Conservation (phyloP, 805 yeast species). For the Metschnikowia kofuensis region DNA sequence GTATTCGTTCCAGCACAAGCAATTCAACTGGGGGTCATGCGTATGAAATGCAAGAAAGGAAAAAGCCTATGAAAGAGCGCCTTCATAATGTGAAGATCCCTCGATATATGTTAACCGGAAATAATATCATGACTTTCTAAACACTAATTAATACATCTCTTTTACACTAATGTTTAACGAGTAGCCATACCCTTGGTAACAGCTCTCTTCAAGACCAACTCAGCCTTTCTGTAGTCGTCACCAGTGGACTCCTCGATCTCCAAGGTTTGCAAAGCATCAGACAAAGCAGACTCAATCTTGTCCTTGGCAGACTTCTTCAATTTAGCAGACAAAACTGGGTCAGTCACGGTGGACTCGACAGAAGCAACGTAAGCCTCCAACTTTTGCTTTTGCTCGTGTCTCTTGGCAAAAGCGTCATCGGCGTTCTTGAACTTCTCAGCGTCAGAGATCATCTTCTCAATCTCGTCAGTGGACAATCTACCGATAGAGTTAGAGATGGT, state of each 20-base stretch:
- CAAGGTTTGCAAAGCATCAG: conserved; percentile 97
- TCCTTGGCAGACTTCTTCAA: conserved; percentile 76
- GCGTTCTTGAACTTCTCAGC: conserved; percentile 73
- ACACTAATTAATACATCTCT: conserved; percentile 19
- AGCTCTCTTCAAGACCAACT: conserved; percentile 97
- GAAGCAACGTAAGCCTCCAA: conserved; percentile 95
- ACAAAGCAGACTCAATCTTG: conserved; percentile 95
- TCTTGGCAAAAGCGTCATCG: conserved; percentile 85
- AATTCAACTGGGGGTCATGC: not conserved
- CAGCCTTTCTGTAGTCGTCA: conserved; percentile 99
- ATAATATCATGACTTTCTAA: conserved; percentile 17
- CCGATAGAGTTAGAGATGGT: conserved; percentile 99
- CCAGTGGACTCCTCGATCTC: conserved; percentile 95
- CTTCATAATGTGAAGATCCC: not conserved
- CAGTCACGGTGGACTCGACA: conserved; percentile 60
- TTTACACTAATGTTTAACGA: conserved; percentile 57
- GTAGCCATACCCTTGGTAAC: conserved; percentile 99
- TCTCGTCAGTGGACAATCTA: conserved; percentile 95
- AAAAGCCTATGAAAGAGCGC: too few relatives aligned
- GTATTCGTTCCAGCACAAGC: not conserved
- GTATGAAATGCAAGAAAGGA: not conserved
- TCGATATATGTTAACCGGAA: conserved; percentile 3
- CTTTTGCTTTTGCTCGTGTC: conserved; percentile 92
- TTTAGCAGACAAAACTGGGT: conserved; percentile 66
- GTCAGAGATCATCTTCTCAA: conserved; percentile 95